These are phyloP conservation scores for Drosera spatulata DNA, from an alignment of 179 eudicot genomes.

Conservation along the genomic window DNA sequence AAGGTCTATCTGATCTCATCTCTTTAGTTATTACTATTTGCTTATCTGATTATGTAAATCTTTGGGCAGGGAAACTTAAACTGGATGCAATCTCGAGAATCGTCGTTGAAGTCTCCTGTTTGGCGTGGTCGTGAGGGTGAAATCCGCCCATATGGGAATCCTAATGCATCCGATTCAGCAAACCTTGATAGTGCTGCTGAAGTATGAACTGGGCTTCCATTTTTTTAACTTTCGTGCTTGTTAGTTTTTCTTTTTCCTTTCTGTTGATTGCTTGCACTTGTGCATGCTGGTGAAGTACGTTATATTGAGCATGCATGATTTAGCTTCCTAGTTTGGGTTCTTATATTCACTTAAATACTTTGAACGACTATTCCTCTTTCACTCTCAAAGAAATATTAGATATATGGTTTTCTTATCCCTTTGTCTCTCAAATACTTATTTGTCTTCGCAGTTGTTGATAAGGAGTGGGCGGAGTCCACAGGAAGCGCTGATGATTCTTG, in stretches of 20 bases:
- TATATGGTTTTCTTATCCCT: constrained; percentile 3
- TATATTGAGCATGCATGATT: too few species aligned
- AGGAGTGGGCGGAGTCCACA: constrained; percentile 96
- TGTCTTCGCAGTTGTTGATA: constrained; percentile 56
- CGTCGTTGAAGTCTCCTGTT: constrained; percentile 81
- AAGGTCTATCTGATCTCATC: constrained; percentile 2
- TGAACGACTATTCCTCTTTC: too few species aligned
- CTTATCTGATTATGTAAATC: constrained; percentile 5
- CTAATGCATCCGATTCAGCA: constrained; percentile 97
- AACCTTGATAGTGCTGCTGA: constrained; percentile 99
- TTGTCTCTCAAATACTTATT: background rate
- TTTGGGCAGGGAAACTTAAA: constrained; percentile 83
- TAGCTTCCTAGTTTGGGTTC: too few species aligned
- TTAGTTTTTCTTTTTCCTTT: background rate
- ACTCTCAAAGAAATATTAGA: background rate
- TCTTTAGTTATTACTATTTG: background rate
- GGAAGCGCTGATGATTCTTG: constrained; percentile 97
- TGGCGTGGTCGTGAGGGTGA: constrained; percentile 98
- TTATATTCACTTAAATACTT: too few species aligned
- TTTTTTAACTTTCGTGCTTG: background rate
- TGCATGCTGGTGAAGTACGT: too few species aligned
- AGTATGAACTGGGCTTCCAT: constrained; percentile 26
- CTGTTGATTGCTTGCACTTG: background rate
- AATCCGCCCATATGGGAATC: constrained; percentile 88
- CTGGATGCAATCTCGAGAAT: constrained; percentile 99